Evolutionary conservation across 108 stramenopile species (phyloP), one percentile per base, ranked within the genome.

Genomic region (Cyclotella atomus): DNA sequence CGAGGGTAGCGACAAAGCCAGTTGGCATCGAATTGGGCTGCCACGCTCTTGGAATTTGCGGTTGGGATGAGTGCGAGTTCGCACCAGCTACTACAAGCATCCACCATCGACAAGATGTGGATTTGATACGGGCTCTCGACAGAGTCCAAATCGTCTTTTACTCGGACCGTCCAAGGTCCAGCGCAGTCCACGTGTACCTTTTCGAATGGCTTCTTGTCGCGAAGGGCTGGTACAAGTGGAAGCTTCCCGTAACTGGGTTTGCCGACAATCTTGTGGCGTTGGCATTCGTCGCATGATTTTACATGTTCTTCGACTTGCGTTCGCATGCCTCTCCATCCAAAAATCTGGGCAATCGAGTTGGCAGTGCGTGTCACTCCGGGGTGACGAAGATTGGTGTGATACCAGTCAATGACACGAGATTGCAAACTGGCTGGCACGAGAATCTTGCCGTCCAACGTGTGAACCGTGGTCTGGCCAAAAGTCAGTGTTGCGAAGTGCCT

Each of bases 1-100:
- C 57, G 45, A 27, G 86, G 86, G 68, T 87, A 87, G 30, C 77
- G 30, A 1, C 68, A 62, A 0, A 87, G 52, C 86, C 86, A 87
- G 46, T 71, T 36, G 0, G 20, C 32, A 16, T 43, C 60, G 28
- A 60, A 55, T 0, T 54, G 53, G 50, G 3, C 24, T 15, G 57
- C 44, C 2, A 35, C 1, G 7, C 23, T 36, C 24, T 6, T 2
- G 9, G 67, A 21, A 19, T 0, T 35, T 33, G 32, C n/a, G 27
- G 34, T 34, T 16, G 53, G 29, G 23, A 33, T 20, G 33, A 34
- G 30, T 5, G 21, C 24, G 3, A 52, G 34, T 54, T 53, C 67
- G 0, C 0, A 9, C 36, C 25, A 59, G 49, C 20, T 59, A 3
- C 10, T 45, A n/a, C n/a, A n/a, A n/a, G n/a, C n/a, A n/a, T n/a